Evolutionary conservation across 176 grass and related monocot species (phyloP), one percentile per base, ranked within the genome.

Genomic region (Aegilops tauschii): DNA sequence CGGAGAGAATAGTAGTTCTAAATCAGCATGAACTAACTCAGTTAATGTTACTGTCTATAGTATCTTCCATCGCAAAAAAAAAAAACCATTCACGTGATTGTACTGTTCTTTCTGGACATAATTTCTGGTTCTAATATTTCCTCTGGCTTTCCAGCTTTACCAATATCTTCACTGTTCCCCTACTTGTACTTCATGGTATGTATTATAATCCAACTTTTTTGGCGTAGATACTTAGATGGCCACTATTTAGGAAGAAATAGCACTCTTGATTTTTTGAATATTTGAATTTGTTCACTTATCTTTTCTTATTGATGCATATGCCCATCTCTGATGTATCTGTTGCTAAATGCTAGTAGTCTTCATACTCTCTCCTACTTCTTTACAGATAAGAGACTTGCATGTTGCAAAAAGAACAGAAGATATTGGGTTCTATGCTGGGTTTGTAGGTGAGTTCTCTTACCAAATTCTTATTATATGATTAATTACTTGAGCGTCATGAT

Each of bases 361-460:
- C 1, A 71, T 63, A 9, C 17, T 23, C 3, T 79, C 18, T 68
- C 59, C 65, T 74, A 81, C 72, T 64, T 10, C 45, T 85, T 44
- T 39, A 86, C 61, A 98, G 96, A 92, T 98, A 82, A 94, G 96
- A 89, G 96, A 98, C 61, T 88, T 98, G 86, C 63, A 91, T 59
- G 56, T 98, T 80, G 92, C 96, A 21, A 82, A 98, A 94, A 88
- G 69, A 82, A 95, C 94, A 84, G 96, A 98, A 90, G 96, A 96
- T 83, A 98, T 98, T 40, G 96, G 96, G 77, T 98, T 98, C 83
- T 98, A 98, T 85, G 96, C 93, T 58, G 96, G 96, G 62, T 98
- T 98, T 77, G 93, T 98, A 44, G 96, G 96, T 93, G 85, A 74
- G 80, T 87, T 61, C 49, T 81, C 32, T 56, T 35, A 36, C 6